phyloP scores from a whole-genome alignment of 805 yeast genomes.

The Sugiyamaella floridensis region DNA sequence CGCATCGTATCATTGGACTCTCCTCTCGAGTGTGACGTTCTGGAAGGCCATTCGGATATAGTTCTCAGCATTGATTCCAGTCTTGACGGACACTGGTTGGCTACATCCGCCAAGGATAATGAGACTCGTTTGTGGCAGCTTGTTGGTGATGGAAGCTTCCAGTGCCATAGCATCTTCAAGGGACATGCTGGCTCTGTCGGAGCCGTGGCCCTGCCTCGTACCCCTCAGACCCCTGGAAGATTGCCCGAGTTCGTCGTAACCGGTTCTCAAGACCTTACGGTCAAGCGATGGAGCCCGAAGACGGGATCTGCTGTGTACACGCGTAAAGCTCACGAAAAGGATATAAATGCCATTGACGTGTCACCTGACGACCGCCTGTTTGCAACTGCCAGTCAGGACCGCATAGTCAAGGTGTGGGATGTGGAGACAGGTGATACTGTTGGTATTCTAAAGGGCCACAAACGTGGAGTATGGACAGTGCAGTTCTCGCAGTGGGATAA shows the following conservation, averaged over 20 bases:
- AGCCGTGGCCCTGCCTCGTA: conserved; percentile 68
- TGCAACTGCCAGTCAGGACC: conserved; percentile 93
- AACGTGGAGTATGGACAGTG: conserved; percentile 91
- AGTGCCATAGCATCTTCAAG: conserved; percentile 50
- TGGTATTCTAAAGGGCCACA: conserved; percentile 83
- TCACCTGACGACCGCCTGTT: conserved; percentile 85
- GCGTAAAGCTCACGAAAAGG: conserved; percentile 94
- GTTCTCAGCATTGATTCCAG: conserved; percentile 75
- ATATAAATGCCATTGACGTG: conserved; percentile 81
- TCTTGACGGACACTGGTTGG: conserved; percentile 79
- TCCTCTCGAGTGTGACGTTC: conserved; percentile 55
- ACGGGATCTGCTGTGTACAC: conserved; percentile 63
- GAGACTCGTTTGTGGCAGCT: conserved; percentile 75
- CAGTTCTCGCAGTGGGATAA: conserved; percentile 71
- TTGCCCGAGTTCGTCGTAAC: conserved; percentile 51
- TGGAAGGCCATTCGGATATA: conserved; percentile 80
- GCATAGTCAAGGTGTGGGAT: conserved; percentile 86
- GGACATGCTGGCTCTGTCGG: conserved; percentile 89
- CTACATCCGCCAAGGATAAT: conserved; percentile 85
- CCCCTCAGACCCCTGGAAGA: conserved; percentile 27
- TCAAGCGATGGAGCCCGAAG: conserved; percentile 71
- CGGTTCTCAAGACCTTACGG: conserved; percentile 77
- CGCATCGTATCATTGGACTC: conserved; percentile 53
- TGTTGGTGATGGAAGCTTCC: conserved; percentile 8
- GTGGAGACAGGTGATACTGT: conserved; percentile 76